Base-by-base conservation (phyloP, 139 green algal genomes). In the Asterochloris erici region DNA sequence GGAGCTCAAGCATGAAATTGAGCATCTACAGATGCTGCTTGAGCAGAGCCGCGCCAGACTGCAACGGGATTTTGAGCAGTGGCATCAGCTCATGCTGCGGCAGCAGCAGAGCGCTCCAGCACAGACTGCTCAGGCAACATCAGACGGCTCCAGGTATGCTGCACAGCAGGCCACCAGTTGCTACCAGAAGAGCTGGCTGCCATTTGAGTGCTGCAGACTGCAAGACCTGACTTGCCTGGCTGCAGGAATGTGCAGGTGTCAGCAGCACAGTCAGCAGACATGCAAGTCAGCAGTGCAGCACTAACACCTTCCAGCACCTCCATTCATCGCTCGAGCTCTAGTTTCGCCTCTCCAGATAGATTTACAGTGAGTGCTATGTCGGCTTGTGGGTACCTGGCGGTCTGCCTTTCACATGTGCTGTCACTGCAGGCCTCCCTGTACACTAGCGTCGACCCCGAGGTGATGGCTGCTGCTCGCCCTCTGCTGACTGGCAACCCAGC, bases 1-100 rank as follows among this genome's bases (percentile, higher is more conserved):
- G 0, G 87, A 90, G 14, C 84, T 93, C 11, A 98, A 98, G 90
- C 84, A 86, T 14, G 94, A 97, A 83, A 96, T 98, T 73, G 94
- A 97, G 84, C 89, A 93, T 78, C 81, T 98, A 77, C 92, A 97
- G 82, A 83, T 90, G 84, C 83, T 96, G 80, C 86, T 98, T 77
- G 90, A 97, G 80, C 90, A 95, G 54, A 92, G 82, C 81, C 83
- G 92, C 12, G 78, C 63, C 1, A 86, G 87, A 29, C 85, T 97
- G 84, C 89, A 94, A 85, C 81, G 78, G 0, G 93, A 97, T 85
- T 97, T 98, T 83, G 92, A 97, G 85, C 84, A 91, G 24, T 98
- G 93, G 93, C 88, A 94, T 61, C 73, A 23, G 47, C 68, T 71
- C 24, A 77, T 79, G 73, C 68, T 81, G 69, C 60, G 78, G 74